These are phyloP conservation scores for Neospermospora avenae DNA, from an alignment of 2,329 filamentous ascomycete species.

Conservation along the genomic window DNA sequence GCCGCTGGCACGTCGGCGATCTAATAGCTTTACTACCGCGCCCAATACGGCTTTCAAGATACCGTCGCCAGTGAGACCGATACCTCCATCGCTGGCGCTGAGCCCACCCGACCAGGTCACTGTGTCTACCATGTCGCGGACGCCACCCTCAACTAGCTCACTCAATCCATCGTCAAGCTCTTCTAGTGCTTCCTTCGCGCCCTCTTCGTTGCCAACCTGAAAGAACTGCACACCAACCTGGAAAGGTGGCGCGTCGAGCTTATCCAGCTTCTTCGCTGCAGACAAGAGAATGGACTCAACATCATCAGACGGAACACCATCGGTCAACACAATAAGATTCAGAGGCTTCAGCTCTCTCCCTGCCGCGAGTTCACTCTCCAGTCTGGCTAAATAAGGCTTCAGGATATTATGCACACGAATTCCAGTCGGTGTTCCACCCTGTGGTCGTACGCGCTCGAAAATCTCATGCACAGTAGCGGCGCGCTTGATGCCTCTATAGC, in stretches of 20 bases:
- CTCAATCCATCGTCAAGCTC: slow-evolving; percentile 72
- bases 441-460: slow-evolving; percentile 65
- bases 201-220: slow-evolving; percentile 75
- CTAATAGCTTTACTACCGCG: slow-evolving; percentile 65
- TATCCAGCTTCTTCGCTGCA: slow-evolving; percentile 68
- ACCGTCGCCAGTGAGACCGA: slow-evolving; percentile 59
- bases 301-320: slow-evolving; percentile 79
- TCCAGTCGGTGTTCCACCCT: slow-evolving; percentile 71
- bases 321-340: slow-evolving; percentile 91
- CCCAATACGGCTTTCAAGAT: slow-evolving; percentile 84
- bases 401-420: slow-evolving; percentile 68
- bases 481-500: slow-evolving; percentile 63
- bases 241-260: slow-evolving; percentile 65
- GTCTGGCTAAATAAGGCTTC: slow-evolving; percentile 62
- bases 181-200: slow-evolving; percentile 62
- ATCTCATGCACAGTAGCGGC: slow-evolving; percentile 59
- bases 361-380: slow-evolving; percentile 40
- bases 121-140: slow-evolving; percentile 91
- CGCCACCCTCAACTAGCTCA: slow-evolving; percentile 48
- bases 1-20: slow-evolving; percentile 43
- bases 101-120: slow-evolving; percentile 58
- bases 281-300: slow-evolving; percentile 66
- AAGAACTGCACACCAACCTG: slow-evolving; percentile 96
- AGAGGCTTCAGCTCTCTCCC: slow-evolving; percentile 63
- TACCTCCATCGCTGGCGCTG: slow-evolving; percentile 37